Evolutionary conservation across 1,284 basidiomycete genomes (phyloP).

Genomic region (Papiliotrema nemorosa): DNA sequence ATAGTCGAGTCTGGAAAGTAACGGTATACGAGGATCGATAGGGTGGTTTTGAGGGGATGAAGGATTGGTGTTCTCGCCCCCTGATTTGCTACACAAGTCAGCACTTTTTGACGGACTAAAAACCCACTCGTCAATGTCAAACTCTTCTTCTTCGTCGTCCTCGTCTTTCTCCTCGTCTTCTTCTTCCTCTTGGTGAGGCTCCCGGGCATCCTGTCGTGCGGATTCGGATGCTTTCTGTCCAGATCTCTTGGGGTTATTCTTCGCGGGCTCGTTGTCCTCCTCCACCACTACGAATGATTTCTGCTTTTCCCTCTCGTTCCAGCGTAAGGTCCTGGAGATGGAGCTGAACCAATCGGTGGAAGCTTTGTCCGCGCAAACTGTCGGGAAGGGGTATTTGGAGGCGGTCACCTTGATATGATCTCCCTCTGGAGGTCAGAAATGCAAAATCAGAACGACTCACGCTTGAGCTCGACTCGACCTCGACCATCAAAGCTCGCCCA

Average conservation of each 20-base stretch:
- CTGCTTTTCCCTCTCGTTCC: constrained; percentile 96
- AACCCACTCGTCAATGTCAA: constrained; percentile 85
- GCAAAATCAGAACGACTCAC: constrained; percentile 54
- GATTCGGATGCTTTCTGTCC: constrained; percentile 46
- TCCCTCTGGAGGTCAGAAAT: constrained; percentile 63
- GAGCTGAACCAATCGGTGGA: constrained; percentile 98
- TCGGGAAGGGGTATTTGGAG: constrained; percentile 97
- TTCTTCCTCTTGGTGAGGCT: constrained; percentile 51
- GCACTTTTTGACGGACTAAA: constrained; percentile 34
- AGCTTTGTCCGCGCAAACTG: constrained; percentile 95
- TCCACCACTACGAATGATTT: constrained; percentile 98
- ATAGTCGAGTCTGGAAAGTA: background rate
- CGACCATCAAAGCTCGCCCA: constrained; percentile 99
- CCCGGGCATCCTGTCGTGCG: constrained; percentile 6
- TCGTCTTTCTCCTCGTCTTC: constrained; percentile 55
- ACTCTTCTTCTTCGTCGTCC: constrained; percentile 67
- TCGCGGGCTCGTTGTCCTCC: constrained; percentile 58
- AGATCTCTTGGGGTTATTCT: constrained; percentile 52
- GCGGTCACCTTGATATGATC: constrained; percentile 99
- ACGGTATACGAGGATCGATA: constrained; percentile 3
- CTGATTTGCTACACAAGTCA: constrained; percentile 42
- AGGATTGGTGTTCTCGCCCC: constrained; percentile 29
- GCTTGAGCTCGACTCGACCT: constrained; percentile 90
- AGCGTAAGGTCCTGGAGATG: constrained; percentile 91
- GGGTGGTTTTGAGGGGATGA: constrained; percentile 6